Conservation (phyloP, 2,329 filamentous ascomycete species). For the Blastomyces percursus region DNA sequence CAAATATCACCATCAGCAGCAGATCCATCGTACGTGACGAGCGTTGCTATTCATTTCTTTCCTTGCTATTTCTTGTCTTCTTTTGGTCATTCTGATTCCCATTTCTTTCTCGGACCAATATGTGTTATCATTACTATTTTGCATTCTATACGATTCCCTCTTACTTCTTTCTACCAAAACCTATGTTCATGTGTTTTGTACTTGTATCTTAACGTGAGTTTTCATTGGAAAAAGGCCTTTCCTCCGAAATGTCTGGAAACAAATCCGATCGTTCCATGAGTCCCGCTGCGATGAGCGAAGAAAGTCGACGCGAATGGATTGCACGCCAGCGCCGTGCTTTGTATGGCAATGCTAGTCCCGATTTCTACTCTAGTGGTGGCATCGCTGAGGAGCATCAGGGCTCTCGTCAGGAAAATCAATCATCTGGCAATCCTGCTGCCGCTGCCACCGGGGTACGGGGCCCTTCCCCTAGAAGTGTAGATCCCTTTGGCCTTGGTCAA, state of each 20-base stretch:
- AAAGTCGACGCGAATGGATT: constrained; percentile 90
- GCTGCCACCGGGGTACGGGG: constrained; percentile 55
- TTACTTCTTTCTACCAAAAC: constrained; percentile 16
- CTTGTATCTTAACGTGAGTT: constrained; percentile 31
- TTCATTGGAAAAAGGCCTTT: constrained; percentile 43
- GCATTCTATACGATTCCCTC: constrained; percentile 24
- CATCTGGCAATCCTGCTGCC: constrained; percentile 45
- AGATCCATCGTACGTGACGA: constrained; percentile 78
- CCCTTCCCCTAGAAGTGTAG: constrained; percentile 69
- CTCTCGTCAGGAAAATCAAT: constrained; percentile 55
- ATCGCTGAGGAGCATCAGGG: constrained; percentile 59
- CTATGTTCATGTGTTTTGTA: constrained; percentile 25
- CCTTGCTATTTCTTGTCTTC: constrained; percentile 20
- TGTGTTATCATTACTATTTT: constrained; percentile 9
- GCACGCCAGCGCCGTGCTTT: constrained; percentile 89
- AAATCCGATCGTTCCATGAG: constrained; percentile 83
- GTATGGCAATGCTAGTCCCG: constrained; percentile 62
- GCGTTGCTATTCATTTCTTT: constrained; percentile 21
- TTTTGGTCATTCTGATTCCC: constrained; percentile 21
- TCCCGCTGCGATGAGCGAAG: constrained; percentile 80
- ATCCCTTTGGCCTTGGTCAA: constrained; percentile 50
- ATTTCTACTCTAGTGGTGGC: constrained; percentile 55
- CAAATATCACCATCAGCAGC: constrained; percentile 99
- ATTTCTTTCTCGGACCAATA: constrained; percentile 8
- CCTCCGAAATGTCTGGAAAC: constrained; percentile 57